Base-by-base conservation (phyloP, 1,284 basidiomycete species). In the Macrocystidia cucumis region DNA sequence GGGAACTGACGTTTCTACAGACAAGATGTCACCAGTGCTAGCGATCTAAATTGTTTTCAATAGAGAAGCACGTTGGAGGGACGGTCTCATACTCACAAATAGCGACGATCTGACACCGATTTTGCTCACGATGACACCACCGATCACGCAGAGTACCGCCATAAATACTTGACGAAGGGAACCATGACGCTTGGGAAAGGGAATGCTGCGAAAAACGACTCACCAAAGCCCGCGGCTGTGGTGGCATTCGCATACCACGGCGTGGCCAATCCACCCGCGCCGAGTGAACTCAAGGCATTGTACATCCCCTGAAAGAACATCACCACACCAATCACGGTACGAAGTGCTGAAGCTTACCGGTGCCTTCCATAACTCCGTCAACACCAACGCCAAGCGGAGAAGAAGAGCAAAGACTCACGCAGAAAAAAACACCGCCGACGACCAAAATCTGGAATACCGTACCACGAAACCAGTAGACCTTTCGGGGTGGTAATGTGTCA, bases 11-110 rank as follows among this genome's bases (percentile, higher is more conserved):
- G n/a, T n/a, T n/a, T n/a, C n/a, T n/a, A n/a, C 48, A 22, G 12
- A 56, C 54, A 58, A 48, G 39, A 58, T 51, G 41, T 57, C 56
- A 11, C 55, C 55, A 9, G 48, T 56, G 37, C 54, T 56, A 3
- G 55, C 46, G 26, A 58, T 56, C 55, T 57, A 25, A 34, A 16
- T 11, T 18, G 14, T 21, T 13, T 32, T 27, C 25, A 27, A 27
- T 27, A 27, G 25, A 27, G 3, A 27, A 25, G 9, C 9, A 27
- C 16, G 16, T n/a, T 16, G 16, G 25, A 7, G 25, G 3, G 3
- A n/a, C n/a, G n/a, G n/a, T n/a, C n/a, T n/a, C n/a, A n/a, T n/a
- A n/a, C 49, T 32, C 33, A 57, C 55, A 5, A 51, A 27, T 7
- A 58, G 40, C 6, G 56, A 43, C 8, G 40, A 36, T 12, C 48